These are phyloP conservation scores for Arthrobotrys iridis DNA, from an alignment of 2,329 filamentous ascomycete genomes.

Conservation along the genomic window DNA sequence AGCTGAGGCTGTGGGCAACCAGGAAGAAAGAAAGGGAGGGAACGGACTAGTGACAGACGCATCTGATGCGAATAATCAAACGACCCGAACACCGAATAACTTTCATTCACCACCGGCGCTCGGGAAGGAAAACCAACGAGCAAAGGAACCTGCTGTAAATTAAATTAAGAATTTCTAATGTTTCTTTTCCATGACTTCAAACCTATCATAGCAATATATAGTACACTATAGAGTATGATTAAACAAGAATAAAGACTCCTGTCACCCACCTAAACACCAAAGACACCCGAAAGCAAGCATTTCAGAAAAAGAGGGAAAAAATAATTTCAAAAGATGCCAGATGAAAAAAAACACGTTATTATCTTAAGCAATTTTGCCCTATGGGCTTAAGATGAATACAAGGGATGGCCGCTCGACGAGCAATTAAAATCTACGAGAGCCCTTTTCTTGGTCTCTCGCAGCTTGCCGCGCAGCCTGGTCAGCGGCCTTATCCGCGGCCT, in stretches of 20 bases:
- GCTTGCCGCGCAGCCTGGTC: too few species aligned
- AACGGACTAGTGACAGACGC: too few species aligned
- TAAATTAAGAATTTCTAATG: constrained; percentile 1
- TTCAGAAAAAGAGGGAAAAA: not conserved
- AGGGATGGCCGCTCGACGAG: too few species aligned
- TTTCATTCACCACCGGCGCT: too few species aligned
- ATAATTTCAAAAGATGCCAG: not conserved
- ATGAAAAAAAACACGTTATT: not conserved
- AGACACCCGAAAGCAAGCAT: not conserved
- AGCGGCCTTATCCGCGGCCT: not conserved
- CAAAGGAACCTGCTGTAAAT: not conserved
- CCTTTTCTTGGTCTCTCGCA: too few species aligned
- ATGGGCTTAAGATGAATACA: not conserved
- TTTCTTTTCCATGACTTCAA: not conserved
- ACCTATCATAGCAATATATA: not conserved
- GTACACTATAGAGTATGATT: constrained; percentile 1
- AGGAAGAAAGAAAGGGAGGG: too few species aligned
- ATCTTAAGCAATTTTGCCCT: not conserved
- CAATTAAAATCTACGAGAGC: too few species aligned
- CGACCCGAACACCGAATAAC: too few species aligned
- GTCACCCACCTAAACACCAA: constrained; percentile 26
- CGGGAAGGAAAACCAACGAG: not conserved
- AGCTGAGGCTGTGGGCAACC: too few species aligned
- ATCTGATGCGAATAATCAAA: too few species aligned
- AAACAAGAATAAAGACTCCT: constrained; percentile 14